Evolutionary conservation across 1,284 basidiomycete genomes (phyloP).

Genomic region (Cryptococcus sp.): DNA sequence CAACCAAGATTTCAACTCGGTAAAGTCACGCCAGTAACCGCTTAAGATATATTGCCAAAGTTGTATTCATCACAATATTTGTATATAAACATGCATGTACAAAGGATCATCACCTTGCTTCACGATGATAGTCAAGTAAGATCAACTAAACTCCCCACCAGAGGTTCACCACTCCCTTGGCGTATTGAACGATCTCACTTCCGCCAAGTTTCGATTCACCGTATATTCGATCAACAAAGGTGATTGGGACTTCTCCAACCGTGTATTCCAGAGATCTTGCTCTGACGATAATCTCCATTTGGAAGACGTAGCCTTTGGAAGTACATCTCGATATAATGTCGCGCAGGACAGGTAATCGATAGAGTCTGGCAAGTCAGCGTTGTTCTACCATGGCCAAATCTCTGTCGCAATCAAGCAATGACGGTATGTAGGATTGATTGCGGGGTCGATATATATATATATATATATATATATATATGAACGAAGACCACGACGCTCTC

Average conservation of each 20-base stretch:
- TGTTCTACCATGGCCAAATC: too few species aligned
- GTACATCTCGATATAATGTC: slow-evolving; percentile 77
- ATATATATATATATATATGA: too few species aligned
- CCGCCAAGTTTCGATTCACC: slow-evolving; percentile 87
- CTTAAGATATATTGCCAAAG: too few species aligned
- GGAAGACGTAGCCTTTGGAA: slow-evolving; percentile 88
- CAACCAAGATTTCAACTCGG: background rate
- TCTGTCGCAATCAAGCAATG: too few species aligned
- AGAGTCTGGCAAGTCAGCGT: slow-evolving; percentile 55
- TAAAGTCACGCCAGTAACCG: background rate
- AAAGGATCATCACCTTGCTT: too few species aligned
- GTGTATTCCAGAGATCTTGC: slow-evolving; percentile 74
- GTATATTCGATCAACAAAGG: slow-evolving; percentile 86
- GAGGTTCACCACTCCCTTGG: slow-evolving; percentile 74
- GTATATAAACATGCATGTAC: background rate
- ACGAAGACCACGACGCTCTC: too few species aligned
- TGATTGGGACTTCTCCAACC: slow-evolving; percentile 86
- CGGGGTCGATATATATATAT: background rate
- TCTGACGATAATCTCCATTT: slow-evolving; percentile 96
- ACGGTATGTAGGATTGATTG: background rate
- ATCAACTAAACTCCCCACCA: slow-evolving; percentile 58
- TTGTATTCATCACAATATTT: background rate
- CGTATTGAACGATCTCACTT: slow-evolving; percentile 82
- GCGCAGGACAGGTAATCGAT: slow-evolving; percentile 67
- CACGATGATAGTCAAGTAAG: too few species aligned